Conservation (phyloP, 148 eudicot genomes). For the Pouteria glomerata region DNA sequence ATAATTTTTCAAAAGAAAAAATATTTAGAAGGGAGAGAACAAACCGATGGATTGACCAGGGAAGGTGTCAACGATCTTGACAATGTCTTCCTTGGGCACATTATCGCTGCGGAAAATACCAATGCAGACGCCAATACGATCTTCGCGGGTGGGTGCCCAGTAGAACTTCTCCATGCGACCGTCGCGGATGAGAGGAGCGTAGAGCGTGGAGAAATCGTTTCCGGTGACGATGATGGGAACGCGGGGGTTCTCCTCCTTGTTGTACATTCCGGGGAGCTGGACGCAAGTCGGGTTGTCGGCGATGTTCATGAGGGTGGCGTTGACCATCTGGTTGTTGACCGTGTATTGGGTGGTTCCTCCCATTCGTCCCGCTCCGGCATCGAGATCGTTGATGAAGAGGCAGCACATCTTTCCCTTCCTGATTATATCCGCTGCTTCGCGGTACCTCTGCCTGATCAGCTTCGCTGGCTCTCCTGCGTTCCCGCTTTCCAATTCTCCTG, state of each 20-base stretch:
- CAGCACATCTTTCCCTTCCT: conserved; percentile 89
- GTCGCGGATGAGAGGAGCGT: too few relatives aligned
- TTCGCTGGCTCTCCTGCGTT: too few relatives aligned
- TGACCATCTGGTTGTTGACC: too few relatives aligned
- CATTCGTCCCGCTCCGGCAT: conserved; percentile 82
- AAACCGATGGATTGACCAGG: too few relatives aligned
- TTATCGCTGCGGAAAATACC: conserved; percentile 26
- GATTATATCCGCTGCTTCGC: too few relatives aligned
- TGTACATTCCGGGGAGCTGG: conserved; percentile 91
- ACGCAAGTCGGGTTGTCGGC: conserved; percentile 87
- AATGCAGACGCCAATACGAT: too few relatives aligned
- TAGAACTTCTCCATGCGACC: conserved; percentile 94
- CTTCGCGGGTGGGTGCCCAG: too few relatives aligned
- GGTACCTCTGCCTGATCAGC: too few relatives aligned
- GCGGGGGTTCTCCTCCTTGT: conserved; percentile 80
- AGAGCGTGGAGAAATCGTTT: conserved; percentile 82
- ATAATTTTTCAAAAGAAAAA: too few relatives aligned
- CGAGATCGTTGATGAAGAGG: conserved; percentile 86
- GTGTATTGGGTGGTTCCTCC: conserved; percentile 94
- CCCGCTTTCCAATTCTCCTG: too few relatives aligned
- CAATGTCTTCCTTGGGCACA: conserved; percentile 40
- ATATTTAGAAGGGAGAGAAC: conserved; percentile 76
- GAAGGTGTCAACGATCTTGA: conserved; percentile 65
- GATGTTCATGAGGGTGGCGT: too few relatives aligned
- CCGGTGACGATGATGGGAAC: conserved; percentile 88